Base-by-base conservation (phyloP, 768 basidiomycete genomes). In the Sarcodon aspratus region DNA sequence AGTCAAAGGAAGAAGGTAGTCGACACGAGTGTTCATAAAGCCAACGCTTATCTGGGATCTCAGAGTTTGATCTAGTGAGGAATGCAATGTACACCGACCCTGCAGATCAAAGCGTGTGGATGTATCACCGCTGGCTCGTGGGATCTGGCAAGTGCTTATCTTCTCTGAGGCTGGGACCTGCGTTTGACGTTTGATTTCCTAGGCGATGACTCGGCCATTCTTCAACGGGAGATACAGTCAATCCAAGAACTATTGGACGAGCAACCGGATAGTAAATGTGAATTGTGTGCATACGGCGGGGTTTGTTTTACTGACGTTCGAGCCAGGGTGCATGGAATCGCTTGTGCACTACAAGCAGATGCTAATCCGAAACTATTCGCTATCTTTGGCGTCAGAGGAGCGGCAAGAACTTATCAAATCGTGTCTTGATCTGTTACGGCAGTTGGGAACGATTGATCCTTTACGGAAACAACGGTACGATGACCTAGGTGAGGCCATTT, bases 1-100 rank as follows among this genome's bases (percentile, higher is more conserved):
- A 74, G 57, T 78, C 76, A 34, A 79, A 78, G 56, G 80, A 89
- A 58, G 72, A 81, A 64, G 93, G 91, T 82, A 56, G 45, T 9
- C 40, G 40, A 17, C 13, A 11, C 13, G 40, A 27, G 13, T 42
- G 40, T 55, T 47, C 54, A 15, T 21, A 10, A 13, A 38, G 17
- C 17, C 17, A 5, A 38, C 13, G 10, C 21, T 34, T 10, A n/a
- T 32, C 33, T 36, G 37, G 12, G 15, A 7, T 0, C 5, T 7
- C 59, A 99, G 96, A 99, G 61, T 92, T 95, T 60, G 90, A 93
- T 36, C 72, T 98, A 7, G 82, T 97, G 11, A 76, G 81, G 57
- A 92, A 95, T 59, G 96, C 95, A 1, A 78, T 98, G 69, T 99
- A 93, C 66, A 96, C 94, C 0, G 94, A 97, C 59, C 96, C 96